Evolutionary conservation across 805 yeast species (phyloP).

Genomic region (Danielozyma ontarioensis): DNA sequence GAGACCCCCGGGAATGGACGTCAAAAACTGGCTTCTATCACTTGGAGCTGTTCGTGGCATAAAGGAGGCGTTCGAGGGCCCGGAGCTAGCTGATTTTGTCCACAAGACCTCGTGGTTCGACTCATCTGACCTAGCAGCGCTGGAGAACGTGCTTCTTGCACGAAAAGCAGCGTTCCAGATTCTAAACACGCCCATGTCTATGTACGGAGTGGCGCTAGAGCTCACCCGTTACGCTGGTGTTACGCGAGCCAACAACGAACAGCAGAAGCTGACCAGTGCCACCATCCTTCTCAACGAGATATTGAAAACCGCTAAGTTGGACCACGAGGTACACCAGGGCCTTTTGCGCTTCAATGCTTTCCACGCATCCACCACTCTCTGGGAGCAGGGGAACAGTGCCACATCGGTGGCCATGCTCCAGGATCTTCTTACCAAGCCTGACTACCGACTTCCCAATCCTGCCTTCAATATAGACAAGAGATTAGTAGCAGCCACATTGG

Average conservation of each 20-base stretch:
- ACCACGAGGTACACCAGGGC: too few relatives aligned
- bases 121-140: conserved; percentile 23
- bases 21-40: conserved; percentile 17
- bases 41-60: conserved; percentile 23
- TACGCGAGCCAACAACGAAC: conserved; percentile 29
- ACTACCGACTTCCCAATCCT: conserved; percentile 10
- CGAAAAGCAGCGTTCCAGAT: conserved; percentile 36
- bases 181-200: conserved; percentile 7
- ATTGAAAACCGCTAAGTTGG: conserved; percentile 12
- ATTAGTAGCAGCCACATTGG: conserved; percentile 40
- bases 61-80: conserved; percentile 7
- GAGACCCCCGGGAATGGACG: conserved; percentile 10
- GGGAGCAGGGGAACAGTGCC: conserved; percentile 56
- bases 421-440: conserved; percentile 8
- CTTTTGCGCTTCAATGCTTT: background rate
- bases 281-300: conserved; percentile 41
- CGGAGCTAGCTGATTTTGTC: conserved; percentile 9
- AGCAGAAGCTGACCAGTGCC: conserved; percentile 49
- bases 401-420: conserved; percentile 55
- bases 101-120: conserved; percentile 38
- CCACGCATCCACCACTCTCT: conserved; percentile 56
- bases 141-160: conserved; percentile 41
- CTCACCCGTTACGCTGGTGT: conserved; percentile 37
- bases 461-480: conserved; percentile 13
- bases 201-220: conserved; percentile 30